These are phyloP conservation scores for Epichloe bromicola DNA, from an alignment of 2,329 filamentous ascomycete species.

Conservation along the genomic window DNA sequence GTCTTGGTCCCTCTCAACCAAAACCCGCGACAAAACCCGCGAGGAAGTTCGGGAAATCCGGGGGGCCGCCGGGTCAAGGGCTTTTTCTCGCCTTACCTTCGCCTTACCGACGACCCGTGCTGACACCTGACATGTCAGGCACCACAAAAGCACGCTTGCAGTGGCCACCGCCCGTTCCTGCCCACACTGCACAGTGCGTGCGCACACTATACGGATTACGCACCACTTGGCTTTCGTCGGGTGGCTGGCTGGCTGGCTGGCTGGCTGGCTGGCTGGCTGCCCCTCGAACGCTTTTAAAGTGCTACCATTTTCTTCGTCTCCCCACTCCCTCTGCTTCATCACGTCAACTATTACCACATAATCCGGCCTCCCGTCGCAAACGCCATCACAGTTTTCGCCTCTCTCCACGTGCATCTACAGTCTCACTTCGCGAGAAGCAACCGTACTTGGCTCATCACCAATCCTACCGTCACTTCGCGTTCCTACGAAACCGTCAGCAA, in stretches of 20 bases:
- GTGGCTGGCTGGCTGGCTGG: background rate
- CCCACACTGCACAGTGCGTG: background rate
- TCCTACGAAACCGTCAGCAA: constrained; percentile 7
- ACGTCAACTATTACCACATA: background rate
- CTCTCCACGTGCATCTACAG: background rate
- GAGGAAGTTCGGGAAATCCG: background rate
- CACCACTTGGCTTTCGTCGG: background rate
- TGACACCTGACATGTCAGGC: background rate
- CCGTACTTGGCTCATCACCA: background rate
- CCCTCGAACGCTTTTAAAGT: background rate
- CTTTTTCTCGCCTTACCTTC: background rate
- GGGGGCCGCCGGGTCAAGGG: no score
- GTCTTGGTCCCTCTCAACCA: background rate
- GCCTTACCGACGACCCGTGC: no score
- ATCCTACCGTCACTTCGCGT: constrained; percentile 3
- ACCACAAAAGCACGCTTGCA: background rate
- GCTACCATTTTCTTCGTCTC: constrained; percentile 3
- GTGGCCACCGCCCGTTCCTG: background rate
- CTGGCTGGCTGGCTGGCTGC: background rate
- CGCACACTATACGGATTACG: background rate
- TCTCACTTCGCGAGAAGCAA: background rate
- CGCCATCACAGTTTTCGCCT: constrained; percentile 2
- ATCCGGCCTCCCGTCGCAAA: constrained; percentile 4
- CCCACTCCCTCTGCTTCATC: constrained; percentile 4
- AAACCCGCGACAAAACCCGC: background rate